Conservation (phyloP, 2,329 filamentous ascomycete species). For the Verticillium longisporum region DNA sequence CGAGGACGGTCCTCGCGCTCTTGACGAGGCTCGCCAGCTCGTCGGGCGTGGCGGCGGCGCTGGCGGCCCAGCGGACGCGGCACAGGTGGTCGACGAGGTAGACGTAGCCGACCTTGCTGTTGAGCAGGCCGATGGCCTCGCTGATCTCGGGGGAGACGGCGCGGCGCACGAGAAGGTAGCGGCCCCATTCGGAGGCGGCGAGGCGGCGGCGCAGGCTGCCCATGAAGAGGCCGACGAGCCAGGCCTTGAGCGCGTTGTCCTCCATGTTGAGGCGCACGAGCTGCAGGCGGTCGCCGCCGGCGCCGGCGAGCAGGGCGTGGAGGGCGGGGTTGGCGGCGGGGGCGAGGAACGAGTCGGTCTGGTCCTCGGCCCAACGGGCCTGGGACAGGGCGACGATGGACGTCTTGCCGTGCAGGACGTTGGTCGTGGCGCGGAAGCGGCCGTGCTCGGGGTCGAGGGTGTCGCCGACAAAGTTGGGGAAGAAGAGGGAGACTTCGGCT, state of each 20-base stretch:
- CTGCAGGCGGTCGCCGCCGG: slow-evolving; percentile 48
- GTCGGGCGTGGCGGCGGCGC: slow-evolving; percentile 57
- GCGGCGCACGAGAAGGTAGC: slow-evolving; percentile 54
- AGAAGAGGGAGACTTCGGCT: slow-evolving; percentile 75
- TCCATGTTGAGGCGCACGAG: slow-evolving; percentile 84
- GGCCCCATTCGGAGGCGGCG: slow-evolving; percentile 45
- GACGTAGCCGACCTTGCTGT: slow-evolving; percentile 88
- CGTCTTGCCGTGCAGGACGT: slow-evolving; percentile 63
- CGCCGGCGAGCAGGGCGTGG: slow-evolving; percentile 49
- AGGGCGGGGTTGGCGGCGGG: slow-evolving; percentile 62
- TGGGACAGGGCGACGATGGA: slow-evolving; percentile 77
- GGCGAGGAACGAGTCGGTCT: slow-evolving; percentile 67
- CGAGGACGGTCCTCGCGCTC: slow-evolving; percentile 55
- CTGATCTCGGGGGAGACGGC: slow-evolving; percentile 55
- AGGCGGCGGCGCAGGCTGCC: slow-evolving; percentile 43
- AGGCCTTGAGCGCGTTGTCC: slow-evolving; percentile 64
- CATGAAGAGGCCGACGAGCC: slow-evolving; percentile 51
- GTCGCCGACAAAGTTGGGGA: slow-evolving; percentile 82
- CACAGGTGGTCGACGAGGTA: slow-evolving; percentile 85
- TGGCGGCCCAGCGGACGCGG: slow-evolving; percentile 90
- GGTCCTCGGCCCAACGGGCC: slow-evolving; percentile 77
- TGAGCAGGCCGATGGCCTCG: slow-evolving; percentile 65
- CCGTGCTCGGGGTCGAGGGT: slow-evolving; percentile 55
- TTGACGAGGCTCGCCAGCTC: slow-evolving; percentile 63
- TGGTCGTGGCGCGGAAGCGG: slow-evolving; percentile 62